Evolutionary conservation across 768 basidiomycete species (phyloP), one percentile per base, ranked within the genome.

Genomic region (Podaxis carcinomalis): DNA sequence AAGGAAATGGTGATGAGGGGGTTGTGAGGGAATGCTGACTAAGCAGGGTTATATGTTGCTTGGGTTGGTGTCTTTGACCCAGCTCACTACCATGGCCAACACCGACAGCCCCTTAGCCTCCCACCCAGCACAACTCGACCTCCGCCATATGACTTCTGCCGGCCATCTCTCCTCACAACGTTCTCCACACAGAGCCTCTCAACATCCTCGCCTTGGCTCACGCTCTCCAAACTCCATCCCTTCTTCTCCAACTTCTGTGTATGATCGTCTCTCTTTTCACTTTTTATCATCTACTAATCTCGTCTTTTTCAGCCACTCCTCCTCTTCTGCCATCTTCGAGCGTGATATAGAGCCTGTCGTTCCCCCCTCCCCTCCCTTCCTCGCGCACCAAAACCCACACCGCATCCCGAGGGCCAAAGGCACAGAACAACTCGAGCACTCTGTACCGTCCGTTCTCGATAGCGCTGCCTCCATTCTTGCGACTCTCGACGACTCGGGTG

Each of bases 281-380:
- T 19, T 46, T 46, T 64, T 37, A 32, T 47, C 51, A 14, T 57
- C 27, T 62, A 50, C 44, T 42, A 5, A 59, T 36, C 62, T 59
- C 56, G 64, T 67, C 1, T 23, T 62, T 25, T 25, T 13, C 64
- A 80, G 79, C 1, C 81, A 90, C 67, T 93, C 91, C 0, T 91
- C 90, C 0, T 91, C 90, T 0, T 93, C 92, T 0, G 92, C 93
- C 39, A 95, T 95, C 60, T 95, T 95, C 62, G 93, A 95, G 73
- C 85, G 93, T 37, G 93, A 95, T 70, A 93, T 95, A 64, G 93
- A 94, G 65, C 87, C 87, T 54, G 72, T 74, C 67, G 75, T 71
- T 66, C 77, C 78, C 65, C 70, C 73, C 52, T 72, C 73, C 23
- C 73, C 80, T 61, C 70, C 69, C 56, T 58, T 65, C 67, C 57